Evolutionary conservation across 495 filamentous ascomycete genomes (phyloP).

Genomic region (Xylaria telfairii): DNA sequence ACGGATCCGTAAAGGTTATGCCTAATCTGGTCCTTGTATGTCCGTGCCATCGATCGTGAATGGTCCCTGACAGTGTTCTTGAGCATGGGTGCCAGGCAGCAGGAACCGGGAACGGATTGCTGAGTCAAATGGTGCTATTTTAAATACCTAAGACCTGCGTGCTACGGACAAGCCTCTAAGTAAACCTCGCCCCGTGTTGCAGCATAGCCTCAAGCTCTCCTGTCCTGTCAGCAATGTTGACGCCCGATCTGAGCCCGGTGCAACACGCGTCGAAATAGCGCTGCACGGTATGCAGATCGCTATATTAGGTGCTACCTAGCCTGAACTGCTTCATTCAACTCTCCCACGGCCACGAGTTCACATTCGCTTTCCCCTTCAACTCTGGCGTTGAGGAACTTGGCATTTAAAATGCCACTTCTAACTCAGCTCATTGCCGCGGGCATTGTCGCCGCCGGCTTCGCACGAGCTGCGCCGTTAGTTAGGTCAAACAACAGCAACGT

Average conservation of each 20-base stretch:
- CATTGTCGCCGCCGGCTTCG: conserved; percentile 11
- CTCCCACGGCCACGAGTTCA: not conserved
- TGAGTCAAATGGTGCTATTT: not conserved
- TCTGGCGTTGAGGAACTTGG: not conserved
- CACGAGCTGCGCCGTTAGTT: conserved; percentile 5
- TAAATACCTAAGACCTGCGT: too few species aligned
- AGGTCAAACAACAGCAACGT: not conserved
- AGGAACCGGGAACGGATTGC: not conserved
- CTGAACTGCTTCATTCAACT: too few species aligned
- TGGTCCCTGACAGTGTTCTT: too few species aligned
- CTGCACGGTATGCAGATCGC: not conserved
- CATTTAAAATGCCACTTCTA: conserved; percentile 12
- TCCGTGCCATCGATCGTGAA: too few species aligned
- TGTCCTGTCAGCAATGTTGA: not conserved
- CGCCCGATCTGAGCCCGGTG: not conserved
- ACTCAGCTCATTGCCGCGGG: not conserved
- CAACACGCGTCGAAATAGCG: not conserved
- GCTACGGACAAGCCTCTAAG: too few species aligned
- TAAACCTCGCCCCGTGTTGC: not conserved
- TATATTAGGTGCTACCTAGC: not conserved
- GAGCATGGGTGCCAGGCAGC: too few species aligned
- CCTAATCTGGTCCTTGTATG: too few species aligned
- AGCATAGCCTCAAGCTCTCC: not conserved
- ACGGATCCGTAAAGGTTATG: too few species aligned
- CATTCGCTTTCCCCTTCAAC: not conserved